These are phyloP conservation scores for Dactylellina drechsleri DNA, from an alignment of 2,329 filamentous ascomycete genomes.

Conservation along the genomic window DNA sequence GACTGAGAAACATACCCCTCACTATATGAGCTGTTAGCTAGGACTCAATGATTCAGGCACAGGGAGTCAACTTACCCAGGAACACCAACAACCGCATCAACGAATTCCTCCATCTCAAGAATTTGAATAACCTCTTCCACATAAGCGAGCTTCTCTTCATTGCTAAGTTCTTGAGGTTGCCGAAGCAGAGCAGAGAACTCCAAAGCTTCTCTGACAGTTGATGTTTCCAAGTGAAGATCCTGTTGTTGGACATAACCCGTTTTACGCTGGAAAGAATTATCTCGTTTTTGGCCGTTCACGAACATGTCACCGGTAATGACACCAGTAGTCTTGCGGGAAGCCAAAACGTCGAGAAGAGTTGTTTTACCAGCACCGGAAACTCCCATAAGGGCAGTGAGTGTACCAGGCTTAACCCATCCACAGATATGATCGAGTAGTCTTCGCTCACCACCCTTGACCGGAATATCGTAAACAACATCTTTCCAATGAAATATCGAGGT, in stretches of 20 bases:
- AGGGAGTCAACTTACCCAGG: conserved; percentile 64
- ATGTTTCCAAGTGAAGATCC: conserved; percentile 72
- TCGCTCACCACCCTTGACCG: conserved; percentile 68
- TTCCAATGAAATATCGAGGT: conserved; percentile 87
- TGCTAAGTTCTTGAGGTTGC: conserved; percentile 69
- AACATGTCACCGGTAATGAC: conserved; percentile 72
- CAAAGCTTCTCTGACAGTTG: conserved; percentile 73
- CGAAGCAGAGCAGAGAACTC: conserved; percentile 74
- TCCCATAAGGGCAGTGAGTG: conserved; percentile 82
- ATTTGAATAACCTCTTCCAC: conserved; percentile 74
- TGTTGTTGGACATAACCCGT: conserved; percentile 74
- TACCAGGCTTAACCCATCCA: conserved; percentile 80
- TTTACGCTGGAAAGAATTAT: conserved; percentile 71
- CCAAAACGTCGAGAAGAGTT: conserved; percentile 81
- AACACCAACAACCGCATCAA: conserved; percentile 73
- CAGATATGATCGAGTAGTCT: conserved; percentile 71
- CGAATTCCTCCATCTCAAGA: conserved; percentile 73
- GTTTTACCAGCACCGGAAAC: conserved; percentile 89
- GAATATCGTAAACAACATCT: conserved; percentile 80
- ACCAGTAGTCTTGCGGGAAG: conserved; percentile 72
- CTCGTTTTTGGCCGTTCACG: conserved; percentile 69
- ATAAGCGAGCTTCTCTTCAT: conserved; percentile 72
- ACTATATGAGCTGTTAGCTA: conserved; percentile 2
- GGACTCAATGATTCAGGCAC: background rate
- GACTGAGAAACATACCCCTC: conserved; percentile 16